These are phyloP conservation scores for Chaetomium sp. DNA, from an alignment of 2,329 filamentous ascomycete genomes.

Conservation along the genomic window DNA sequence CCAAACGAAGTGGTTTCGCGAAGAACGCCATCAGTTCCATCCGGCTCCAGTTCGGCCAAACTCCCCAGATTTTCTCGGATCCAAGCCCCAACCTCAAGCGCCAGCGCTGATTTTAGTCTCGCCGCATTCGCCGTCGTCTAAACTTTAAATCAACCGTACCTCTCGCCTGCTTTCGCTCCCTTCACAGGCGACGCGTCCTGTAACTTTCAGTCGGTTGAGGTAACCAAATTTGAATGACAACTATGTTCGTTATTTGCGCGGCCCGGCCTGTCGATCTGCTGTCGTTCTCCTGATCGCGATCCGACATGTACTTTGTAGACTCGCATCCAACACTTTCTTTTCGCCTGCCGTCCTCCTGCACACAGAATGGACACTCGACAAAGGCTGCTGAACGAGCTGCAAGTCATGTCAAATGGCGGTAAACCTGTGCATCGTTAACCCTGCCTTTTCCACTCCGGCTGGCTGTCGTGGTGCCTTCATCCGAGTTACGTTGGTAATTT, in stretches of 20 bases:
- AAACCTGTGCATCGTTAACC: not conserved
- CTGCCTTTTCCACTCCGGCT: not conserved
- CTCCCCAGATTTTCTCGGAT: slow-evolving; percentile 28
- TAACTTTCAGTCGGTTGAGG: not conserved
- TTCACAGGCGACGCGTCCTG: not conserved
- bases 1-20: slow-evolving; percentile 28
- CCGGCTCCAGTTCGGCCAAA: slow-evolving; percentile 24
- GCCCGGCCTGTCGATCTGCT: not conserved
- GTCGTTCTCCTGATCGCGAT: not conserved
- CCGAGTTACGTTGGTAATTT: slow-evolving; percentile 13
- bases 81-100: slow-evolving; percentile 27
- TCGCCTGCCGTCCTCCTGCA: not conserved
- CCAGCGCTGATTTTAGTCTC: slow-evolving; percentile 32
- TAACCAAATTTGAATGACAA: not conserved
- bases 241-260: not conserved
- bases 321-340: not conserved
- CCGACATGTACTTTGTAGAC: not conserved
- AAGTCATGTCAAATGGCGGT: not conserved
- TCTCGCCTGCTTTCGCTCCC: not conserved
- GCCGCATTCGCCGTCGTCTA: slow-evolving; percentile 26
- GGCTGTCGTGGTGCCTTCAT: not conserved
- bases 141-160: slow-evolving; percentile 33
- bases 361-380: not conserved
- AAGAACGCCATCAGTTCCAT: slow-evolving; percentile 18
- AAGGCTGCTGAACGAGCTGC: not conserved